Base-by-base conservation (phyloP, 805 yeast species). In the Suhomyces canberraensis region DNA sequence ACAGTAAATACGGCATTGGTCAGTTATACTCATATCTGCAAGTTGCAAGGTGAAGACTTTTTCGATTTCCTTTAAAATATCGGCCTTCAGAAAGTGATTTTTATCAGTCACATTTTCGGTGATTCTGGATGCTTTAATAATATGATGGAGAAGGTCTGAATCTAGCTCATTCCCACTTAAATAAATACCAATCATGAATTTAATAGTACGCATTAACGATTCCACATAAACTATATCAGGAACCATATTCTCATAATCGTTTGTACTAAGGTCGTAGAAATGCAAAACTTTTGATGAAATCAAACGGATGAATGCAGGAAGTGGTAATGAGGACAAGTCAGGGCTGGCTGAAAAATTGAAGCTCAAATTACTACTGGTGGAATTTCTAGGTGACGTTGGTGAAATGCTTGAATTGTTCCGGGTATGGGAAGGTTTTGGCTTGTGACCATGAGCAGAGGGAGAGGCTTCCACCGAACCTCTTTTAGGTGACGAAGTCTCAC, bases 191-290 rank as follows among this genome's bases (percentile, higher is more conserved):
- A 81, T 69, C 72, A 84, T 73, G 35, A 85, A 71, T 37, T 78
- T 78, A 16, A 81, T 61, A 35, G 71, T 75, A 41, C 96, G 69
- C 21, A 89, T 46, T 2, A 84, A 65, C 2, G 82, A 70, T 45
- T 88, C 96, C 29, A 84, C 78, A 45, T 79, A 84, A 0, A 89
- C 89, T 1, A 83, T 59, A 41, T 81, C 91, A 0, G 98, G 97
- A 0, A 83, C 90, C 45, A 76, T 76, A 45, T 91, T 95, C 38
- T 80, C 87, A 7, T 73, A 69, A 38, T 75, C 79, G 26, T 66
- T 55, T 4, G 76, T 65, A 25, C 91, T 79, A 26, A 52, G 30
- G 25, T 63, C 62, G 41, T 64, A 67, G 38, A 37, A 60, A 21
- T 47, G 50, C 13, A 60, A 46, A 3, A 55, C 56, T 32, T 56